Percentiles rank a stretch among this genome's conserved stretches.
These are phyloP conservation scores for Beauveria australis DNA, from an alignment of 2,329 filamentous ascomycete species.

Conservation along the genomic window DNA sequence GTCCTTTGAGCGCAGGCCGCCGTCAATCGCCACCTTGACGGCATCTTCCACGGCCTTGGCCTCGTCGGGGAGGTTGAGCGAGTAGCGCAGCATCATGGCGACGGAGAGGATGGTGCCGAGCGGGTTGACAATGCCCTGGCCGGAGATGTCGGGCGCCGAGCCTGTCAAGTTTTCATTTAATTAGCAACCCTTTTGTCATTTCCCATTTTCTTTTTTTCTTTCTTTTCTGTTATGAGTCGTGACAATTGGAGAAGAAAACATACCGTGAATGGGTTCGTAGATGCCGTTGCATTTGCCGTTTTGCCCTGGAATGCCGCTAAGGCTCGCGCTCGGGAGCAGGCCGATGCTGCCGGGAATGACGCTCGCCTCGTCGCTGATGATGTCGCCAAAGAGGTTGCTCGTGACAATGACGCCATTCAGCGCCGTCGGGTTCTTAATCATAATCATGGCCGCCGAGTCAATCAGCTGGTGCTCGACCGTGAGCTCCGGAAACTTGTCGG, in stretches of 20 bases:
- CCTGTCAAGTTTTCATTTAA: slow-evolving; percentile 35
- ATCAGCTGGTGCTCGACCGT: slow-evolving; percentile 84
- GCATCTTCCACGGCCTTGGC: slow-evolving; percentile 74
- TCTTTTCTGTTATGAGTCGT: too few relatives aligned
- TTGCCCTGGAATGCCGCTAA: slow-evolving; percentile 79
- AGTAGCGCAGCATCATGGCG: slow-evolving; percentile 95
- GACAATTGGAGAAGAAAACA: too few relatives aligned
- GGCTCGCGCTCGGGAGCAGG: slow-evolving; percentile 76
- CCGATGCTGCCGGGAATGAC: slow-evolving; percentile 61
- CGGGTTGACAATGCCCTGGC: slow-evolving; percentile 76
- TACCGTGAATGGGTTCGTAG: slow-evolving; percentile 92
- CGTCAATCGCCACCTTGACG: slow-evolving; percentile 71
- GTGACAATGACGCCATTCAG: slow-evolving; percentile 90
- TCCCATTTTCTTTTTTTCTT: too few relatives aligned
- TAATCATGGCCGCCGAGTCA: slow-evolving; percentile 93
- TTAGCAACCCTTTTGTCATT: too few relatives aligned
- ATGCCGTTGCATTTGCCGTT: slow-evolving; percentile 84
- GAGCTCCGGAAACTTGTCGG: slow-evolving; percentile 80
- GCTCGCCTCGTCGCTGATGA: slow-evolving; percentile 89
- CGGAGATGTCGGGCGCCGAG: slow-evolving; percentile 87
- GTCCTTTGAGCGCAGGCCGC: slow-evolving; percentile 71
- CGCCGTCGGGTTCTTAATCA: slow-evolving; percentile 85
- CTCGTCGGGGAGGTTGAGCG: slow-evolving; percentile 69
- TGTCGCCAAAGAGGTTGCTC: slow-evolving; percentile 92
- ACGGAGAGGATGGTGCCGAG: slow-evolving; percentile 86